Base-by-base conservation (phyloP, 345 rosid genomes). In the Populus nigra region DNA sequence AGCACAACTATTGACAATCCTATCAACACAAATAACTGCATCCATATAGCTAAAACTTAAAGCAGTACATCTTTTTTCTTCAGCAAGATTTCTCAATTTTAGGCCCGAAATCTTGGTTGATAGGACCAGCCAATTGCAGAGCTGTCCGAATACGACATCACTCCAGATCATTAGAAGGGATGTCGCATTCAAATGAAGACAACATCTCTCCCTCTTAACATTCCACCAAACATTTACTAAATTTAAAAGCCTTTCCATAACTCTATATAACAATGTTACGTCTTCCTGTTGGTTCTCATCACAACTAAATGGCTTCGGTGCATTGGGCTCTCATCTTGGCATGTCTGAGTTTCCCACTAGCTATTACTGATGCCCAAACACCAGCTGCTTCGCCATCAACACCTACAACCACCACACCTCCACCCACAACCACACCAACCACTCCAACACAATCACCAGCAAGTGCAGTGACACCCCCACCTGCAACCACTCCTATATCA, bases 361-460 rank as follows among this genome's bases (percentile, higher is more conserved):
- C 79, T 80, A 78, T 77, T 72, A 83, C 79, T 71, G 79, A 81
- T 86, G 96, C 91, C 72, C 94, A 94, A 85, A 78, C 88, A 79
- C 98, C 97, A 15, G 89, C 91, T 11, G 84, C 91, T 70, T 88
- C 94, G 25, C 98, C 98, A 69, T 38, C 72, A 0, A 59, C 77
- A 66, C 62, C 85, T 57, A 82, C 86, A 0, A 43, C 87, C 7
- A 61, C 82, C 11, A 35, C 81, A 2, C 79, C 82, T 65, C 82
- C 88, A 0, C 87, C 88, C 61, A 16, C 86, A 33, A 82, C 83
- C 20, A 69, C 88, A 6, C 86, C 90, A 11, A 49, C 84, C 25
- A 65, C 88, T 31, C 85, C 89, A 62, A 67, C 80, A 9, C 86
- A 67, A 47, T 78, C 93, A 80, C 88, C 93, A 27, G 68, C 77